These are phyloP conservation scores for Parietichytrium sp. DNA, from an alignment of 108 stramenopile species.

Conservation along the genomic window DNA sequence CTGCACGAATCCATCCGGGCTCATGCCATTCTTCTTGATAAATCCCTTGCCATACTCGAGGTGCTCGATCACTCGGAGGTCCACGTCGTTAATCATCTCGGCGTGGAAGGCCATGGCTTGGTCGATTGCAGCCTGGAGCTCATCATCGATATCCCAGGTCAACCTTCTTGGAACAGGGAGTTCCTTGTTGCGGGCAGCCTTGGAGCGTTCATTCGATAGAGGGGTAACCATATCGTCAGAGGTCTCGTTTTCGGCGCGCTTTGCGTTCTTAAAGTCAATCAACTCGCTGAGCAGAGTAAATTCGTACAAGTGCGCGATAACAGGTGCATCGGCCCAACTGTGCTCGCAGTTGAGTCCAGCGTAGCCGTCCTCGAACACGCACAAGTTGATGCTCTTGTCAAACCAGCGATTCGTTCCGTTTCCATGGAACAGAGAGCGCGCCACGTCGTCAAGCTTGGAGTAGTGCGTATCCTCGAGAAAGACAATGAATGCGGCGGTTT, in stretches of 20 bases:
- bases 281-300: neutral
- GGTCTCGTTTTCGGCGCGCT: neutral
- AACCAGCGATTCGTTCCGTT: slow-evolving; percentile 20
- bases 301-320: slow-evolving; percentile 34
- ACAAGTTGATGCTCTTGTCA: slow-evolving; percentile 41
- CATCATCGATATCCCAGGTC: neutral
- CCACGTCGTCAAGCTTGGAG: neutral
- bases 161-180: neutral
- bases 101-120: neutral
- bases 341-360: slow-evolving; percentile 39
- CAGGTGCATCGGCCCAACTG: slow-evolving; percentile 46
- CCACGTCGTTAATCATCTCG: neutral
- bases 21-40: slow-evolving; percentile 35
- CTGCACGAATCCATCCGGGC: slow-evolving; percentile 37
- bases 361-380: slow-evolving; percentile 30
- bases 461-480: neutral
- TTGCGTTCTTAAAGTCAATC: neutral
- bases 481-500: slow-evolving; percentile 34
- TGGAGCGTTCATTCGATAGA: neutral
- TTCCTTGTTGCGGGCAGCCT: neutral
- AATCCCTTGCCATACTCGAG: slow-evolving; percentile 42
- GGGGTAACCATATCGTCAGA: neutral
- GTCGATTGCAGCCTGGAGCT: neutral
- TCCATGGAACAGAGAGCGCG: slow-evolving; percentile 7
- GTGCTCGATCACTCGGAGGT: slow-evolving; percentile 31